phyloP scores from a whole-genome alignment of 176 grass and related monocot species.

The Leersia perrieri region DNA sequence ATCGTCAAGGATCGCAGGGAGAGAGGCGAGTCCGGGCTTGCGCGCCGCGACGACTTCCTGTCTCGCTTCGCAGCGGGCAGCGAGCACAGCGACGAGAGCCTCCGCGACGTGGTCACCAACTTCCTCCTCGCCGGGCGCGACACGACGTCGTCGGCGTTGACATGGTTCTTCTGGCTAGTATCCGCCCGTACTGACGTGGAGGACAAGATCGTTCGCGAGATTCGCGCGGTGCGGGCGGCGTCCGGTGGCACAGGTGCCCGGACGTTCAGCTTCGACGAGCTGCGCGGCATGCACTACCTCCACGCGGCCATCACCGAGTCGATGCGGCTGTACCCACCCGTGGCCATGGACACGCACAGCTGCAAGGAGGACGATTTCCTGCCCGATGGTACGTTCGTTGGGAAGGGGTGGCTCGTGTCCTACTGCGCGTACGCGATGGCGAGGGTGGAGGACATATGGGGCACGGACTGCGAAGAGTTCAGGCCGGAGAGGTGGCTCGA shows the following conservation, averaged over 20 bases:
- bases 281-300: conserved; percentile 59
- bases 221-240: conserved; percentile 14
- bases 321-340: conserved; percentile 68
- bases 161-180: conserved; percentile 85
- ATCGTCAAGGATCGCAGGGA: conserved; percentile 39
- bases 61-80: conserved; percentile 45
- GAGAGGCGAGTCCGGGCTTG: not conserved
- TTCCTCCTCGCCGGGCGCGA: conserved; percentile 69
- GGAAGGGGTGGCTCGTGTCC: conserved; percentile 47
- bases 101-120: conserved; percentile 61
- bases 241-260: not conserved
- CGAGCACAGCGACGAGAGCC: conserved; percentile 44
- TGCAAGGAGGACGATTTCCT: conserved; percentile 51
- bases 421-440: conserved; percentile 60
- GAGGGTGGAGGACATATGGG: conserved; percentile 49
- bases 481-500: conserved; percentile 65
- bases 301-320: conserved; percentile 62
- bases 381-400: conserved; percentile 52
- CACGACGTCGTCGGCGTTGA: conserved; percentile 66
- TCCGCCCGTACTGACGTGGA: conserved; percentile 44
- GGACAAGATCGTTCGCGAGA: conserved; percentile 46
- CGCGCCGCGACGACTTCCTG: conserved; percentile 42
- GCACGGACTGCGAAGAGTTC: conserved; percentile 49
- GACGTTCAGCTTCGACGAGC: conserved; percentile 54
- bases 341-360: conserved; percentile 46